phyloP scores from a whole-genome alignment of 2,329 filamentous ascomycete species.

The Endothia cerciana region DNA sequence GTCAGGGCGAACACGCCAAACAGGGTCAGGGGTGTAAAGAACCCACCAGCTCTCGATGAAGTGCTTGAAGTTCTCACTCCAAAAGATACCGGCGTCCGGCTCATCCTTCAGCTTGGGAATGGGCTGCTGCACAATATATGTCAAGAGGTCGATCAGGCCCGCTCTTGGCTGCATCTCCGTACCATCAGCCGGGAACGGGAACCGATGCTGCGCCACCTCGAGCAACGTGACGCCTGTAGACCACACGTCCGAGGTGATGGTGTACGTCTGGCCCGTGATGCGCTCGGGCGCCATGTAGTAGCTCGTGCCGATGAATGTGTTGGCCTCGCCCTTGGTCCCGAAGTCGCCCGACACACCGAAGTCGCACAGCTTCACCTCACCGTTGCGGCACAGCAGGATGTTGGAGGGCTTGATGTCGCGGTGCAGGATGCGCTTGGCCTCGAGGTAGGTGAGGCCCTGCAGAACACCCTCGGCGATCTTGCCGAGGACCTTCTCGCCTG shows the following conservation, averaged over 20 bases:
- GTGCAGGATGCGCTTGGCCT: slow-evolving; percentile 96
- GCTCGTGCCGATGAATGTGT: slow-evolving; percentile 97
- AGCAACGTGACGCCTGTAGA: slow-evolving; percentile 93
- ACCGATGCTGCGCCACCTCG: slow-evolving; percentile 98
- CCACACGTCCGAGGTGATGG: slow-evolving; percentile 98
- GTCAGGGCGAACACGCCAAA: background rate
- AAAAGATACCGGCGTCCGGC: slow-evolving; percentile 83
- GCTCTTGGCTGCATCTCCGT: slow-evolving; percentile 94
- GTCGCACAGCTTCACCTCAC: slow-evolving; percentile 96
- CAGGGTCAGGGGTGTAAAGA: background rate
- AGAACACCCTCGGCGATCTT: slow-evolving; percentile 96
- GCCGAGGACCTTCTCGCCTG: slow-evolving; percentile 94
- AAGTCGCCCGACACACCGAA: slow-evolving; percentile 98
- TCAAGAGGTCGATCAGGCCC: slow-evolving; percentile 90
- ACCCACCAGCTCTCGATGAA: slow-evolving; percentile 99
- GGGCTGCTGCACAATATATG: slow-evolving; percentile 94
- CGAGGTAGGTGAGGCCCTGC: slow-evolving; percentile 90
- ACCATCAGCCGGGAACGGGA: slow-evolving; percentile 96
- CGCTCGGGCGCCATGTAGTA: slow-evolving; percentile 99
- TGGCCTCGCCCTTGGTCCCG: slow-evolving; percentile 96
- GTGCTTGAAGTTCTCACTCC: slow-evolving; percentile 98
- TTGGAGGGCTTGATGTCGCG: slow-evolving; percentile 99
- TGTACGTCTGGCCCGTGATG: slow-evolving; percentile 97
- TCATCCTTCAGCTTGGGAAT: slow-evolving; percentile 97
- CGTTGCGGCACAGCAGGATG: slow-evolving; percentile 88